A percentile compares a stretch with the other conserved stretches of the same genome.
These are phyloP conservation scores for Aspergillus brasiliensis DNA, from an alignment of 2,329 filamentous ascomycete species.

Conservation along the genomic window DNA sequence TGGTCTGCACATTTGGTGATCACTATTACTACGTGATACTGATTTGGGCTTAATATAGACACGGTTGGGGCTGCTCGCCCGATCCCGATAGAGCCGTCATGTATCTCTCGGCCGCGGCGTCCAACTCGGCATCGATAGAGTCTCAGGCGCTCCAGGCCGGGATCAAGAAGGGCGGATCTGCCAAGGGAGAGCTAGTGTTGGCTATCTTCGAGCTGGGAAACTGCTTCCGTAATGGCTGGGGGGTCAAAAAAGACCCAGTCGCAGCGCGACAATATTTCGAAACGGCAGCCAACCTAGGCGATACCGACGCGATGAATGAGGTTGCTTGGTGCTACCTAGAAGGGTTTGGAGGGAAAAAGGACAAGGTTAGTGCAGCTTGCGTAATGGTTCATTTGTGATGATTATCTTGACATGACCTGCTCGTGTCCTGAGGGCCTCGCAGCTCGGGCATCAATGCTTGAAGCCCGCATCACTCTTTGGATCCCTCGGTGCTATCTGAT, in stretches of 20 bases:
- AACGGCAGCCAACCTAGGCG: slow-evolving; percentile 92
- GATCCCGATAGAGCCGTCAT: slow-evolving; percentile 73
- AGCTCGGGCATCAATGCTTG: slow-evolving; percentile 38
- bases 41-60: slow-evolving; percentile 53
- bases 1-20: neutral
- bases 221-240: slow-evolving; percentile 90
- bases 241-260: slow-evolving; percentile 78
- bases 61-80: slow-evolving; percentile 86
- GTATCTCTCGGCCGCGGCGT: slow-evolving; percentile 85
- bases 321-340: slow-evolving; percentile 93
- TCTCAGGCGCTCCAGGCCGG: slow-evolving; percentile 81
- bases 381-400: slow-evolving; percentile 1
- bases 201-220: slow-evolving; percentile 86
- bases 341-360: slow-evolving; percentile 96
- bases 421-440: neutral
- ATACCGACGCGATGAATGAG: slow-evolving; percentile 98
- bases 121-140: slow-evolving; percentile 87
- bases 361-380: slow-evolving; percentile 73
- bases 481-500: slow-evolving; percentile 10
- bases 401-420: neutral
- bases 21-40: neutral
- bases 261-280: slow-evolving; percentile 94
- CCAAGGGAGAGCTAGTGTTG: slow-evolving; percentile 93
- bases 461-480: slow-evolving; percentile 25
- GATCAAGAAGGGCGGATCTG: slow-evolving; percentile 87